phyloP scores from a whole-genome alignment of 495 filamentous ascomycete genomes.

The Penicillium daleae region DNA sequence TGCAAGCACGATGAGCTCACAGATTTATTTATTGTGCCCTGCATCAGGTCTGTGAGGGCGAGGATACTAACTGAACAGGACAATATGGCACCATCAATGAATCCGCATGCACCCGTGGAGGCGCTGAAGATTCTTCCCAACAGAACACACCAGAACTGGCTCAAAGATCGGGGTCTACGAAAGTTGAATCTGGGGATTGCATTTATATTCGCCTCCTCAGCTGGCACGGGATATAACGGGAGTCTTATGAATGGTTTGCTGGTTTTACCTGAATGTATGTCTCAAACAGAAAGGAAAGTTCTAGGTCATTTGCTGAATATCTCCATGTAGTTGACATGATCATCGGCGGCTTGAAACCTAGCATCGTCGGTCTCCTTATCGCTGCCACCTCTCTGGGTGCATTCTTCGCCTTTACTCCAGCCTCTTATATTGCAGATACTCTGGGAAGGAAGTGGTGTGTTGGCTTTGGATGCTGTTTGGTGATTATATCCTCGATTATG shows the following conservation, averaged over 20 bases:
- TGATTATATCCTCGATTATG: slow-evolving; percentile 22
- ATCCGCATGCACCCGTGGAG: slow-evolving; percentile 18
- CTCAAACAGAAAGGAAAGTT: neutral
- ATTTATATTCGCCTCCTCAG: slow-evolving; percentile 32
- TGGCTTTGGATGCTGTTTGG: slow-evolving; percentile 17
- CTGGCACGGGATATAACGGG: slow-evolving; percentile 33
- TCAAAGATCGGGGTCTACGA: slow-evolving; percentile 29
- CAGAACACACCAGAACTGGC: slow-evolving; percentile 28
- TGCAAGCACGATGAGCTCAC: slow-evolving; percentile 13
- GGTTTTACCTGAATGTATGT: slow-evolving; percentile 32
- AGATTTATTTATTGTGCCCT: neutral
- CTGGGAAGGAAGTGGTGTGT: slow-evolving; percentile 28
- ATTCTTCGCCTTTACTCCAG: slow-evolving; percentile 28
- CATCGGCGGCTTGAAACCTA: slow-evolving; percentile 25
- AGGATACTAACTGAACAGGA: slow-evolving; percentile 1
- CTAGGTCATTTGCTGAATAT: neutral
- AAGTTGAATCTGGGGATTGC: slow-evolving; percentile 29
- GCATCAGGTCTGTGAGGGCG: neutral
- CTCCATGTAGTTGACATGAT: slow-evolving; percentile 21
- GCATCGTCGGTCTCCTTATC: slow-evolving; percentile 32
- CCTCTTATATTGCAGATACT: slow-evolving; percentile 29
- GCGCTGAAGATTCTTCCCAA: slow-evolving; percentile 25
- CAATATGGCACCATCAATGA: slow-evolving; percentile 18
- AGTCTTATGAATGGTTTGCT: slow-evolving; percentile 33
- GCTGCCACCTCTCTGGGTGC: slow-evolving; percentile 30